A percentile compares a stretch with the other conserved stretches of the same genome.
These are phyloP conservation scores for Fusarium xyrophilum DNA, from an alignment of 2,329 filamentous ascomycete species.

Conservation along the genomic window DNA sequence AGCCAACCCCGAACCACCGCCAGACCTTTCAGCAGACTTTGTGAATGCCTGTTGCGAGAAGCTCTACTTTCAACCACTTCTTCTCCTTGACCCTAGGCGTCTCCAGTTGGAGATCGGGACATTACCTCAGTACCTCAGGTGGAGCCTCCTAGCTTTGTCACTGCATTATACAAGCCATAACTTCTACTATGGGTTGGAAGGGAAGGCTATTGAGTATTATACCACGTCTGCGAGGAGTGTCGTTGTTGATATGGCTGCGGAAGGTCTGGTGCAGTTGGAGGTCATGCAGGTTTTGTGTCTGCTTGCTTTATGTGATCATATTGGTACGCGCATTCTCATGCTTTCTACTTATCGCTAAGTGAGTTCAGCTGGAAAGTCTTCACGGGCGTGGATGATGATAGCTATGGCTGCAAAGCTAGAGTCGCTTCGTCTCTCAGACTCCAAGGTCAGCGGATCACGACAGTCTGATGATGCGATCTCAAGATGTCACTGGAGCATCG, in stretches of 20 bases:
- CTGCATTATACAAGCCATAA: constrained; percentile 17
- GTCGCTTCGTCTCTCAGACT: constrained; percentile 12
- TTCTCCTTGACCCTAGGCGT: constrained; percentile 11
- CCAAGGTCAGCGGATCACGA: neutral
- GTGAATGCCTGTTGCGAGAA: constrained; percentile 25
- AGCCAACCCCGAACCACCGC: constrained; percentile 20
- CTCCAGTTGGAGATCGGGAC: constrained; percentile 11
- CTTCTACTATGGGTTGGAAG: constrained; percentile 28
- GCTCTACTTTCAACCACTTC: constrained; percentile 29
- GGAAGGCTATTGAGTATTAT: constrained; percentile 36
- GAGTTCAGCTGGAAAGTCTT: constrained; percentile 14
- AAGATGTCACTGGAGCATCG: constrained; percentile 35
- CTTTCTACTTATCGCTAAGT: neutral
- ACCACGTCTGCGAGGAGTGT: constrained; percentile 23
- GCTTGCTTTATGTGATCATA: constrained; percentile 31
- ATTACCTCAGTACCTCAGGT: constrained; percentile 32
- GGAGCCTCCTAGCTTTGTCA: constrained; percentile 26
- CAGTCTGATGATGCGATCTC: constrained; percentile 1
- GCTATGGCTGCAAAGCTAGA: constrained; percentile 32
- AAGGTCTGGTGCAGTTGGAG: constrained; percentile 20
- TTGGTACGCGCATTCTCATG: neutral
- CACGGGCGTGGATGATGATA: constrained; percentile 38
- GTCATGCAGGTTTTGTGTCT: constrained; percentile 33
- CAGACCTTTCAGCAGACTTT: constrained; percentile 11
- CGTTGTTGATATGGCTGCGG: constrained; percentile 23